phyloP scores from a whole-genome alignment of 2,329 filamentous ascomycete genomes.

The Diplodia corticola region DNA sequence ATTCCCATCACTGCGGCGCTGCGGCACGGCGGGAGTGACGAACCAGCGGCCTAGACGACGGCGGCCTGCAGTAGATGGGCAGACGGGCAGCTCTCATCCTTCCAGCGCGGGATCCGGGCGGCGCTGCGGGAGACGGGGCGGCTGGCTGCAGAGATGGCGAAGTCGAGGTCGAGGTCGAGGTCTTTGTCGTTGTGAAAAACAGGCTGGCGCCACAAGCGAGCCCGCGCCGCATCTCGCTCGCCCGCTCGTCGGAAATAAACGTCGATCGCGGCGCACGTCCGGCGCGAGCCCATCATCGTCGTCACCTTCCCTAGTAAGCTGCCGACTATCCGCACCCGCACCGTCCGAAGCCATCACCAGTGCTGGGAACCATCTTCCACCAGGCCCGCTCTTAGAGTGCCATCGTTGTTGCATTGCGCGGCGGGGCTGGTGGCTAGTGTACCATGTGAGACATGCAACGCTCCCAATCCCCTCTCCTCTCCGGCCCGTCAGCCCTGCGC shows the following conservation, averaged over 20 bases:
- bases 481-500: slow-evolving; percentile 4
- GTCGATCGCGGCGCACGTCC: not conserved
- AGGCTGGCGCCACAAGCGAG: not conserved
- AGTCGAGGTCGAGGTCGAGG: not conserved
- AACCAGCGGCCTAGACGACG: not conserved
- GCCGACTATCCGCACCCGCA: not conserved
- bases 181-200: no score
- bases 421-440: not conserved
- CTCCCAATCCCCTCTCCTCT: not conserved
- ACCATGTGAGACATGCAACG: not conserved
- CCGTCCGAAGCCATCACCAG: not conserved
- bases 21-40: not conserved
- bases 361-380: not conserved
- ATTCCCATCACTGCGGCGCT: not conserved
- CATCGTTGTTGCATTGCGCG: not conserved
- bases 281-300: not conserved
- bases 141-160: not conserved
- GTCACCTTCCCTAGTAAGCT: not conserved
- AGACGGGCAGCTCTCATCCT: not conserved
- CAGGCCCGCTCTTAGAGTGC: not conserved
- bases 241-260: not conserved
- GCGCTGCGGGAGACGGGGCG: not conserved
- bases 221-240: not conserved
- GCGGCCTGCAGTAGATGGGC: no score
- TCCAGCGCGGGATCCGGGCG: not conserved